A percentile compares a stretch with the other conserved stretches of the same genome.
Conservation (phyloP, 768 basidiomycete species). For the Boletus sp. region DNA sequence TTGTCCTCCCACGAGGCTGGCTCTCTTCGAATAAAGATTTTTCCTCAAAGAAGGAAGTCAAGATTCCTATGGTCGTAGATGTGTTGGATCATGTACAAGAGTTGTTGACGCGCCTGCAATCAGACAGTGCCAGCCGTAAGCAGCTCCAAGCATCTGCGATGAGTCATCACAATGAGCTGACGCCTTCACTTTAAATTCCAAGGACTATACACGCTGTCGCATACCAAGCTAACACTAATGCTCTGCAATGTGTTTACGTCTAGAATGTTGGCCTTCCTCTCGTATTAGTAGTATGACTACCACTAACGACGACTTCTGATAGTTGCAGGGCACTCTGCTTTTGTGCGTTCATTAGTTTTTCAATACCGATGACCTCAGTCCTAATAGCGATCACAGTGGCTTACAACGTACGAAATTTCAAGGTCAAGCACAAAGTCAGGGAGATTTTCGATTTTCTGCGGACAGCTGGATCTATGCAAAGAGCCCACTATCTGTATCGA, state of each 20-base stretch:
- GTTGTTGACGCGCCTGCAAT: constrained; percentile 31
- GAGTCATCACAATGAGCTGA: not conserved
- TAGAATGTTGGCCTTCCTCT: constrained; percentile 42
- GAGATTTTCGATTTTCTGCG: constrained; percentile 11
- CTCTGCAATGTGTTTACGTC: constrained; percentile 41
- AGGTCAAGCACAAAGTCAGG: constrained; percentile 1
- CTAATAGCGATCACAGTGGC: constrained; percentile 7
- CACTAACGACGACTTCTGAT: not conserved
- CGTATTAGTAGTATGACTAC: not conserved
- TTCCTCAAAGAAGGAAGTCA: constrained; percentile 10
- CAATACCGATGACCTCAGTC: not conserved
- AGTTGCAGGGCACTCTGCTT: constrained; percentile 51
- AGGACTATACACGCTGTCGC: constrained; percentile 4
- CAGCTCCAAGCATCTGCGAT: not conserved
- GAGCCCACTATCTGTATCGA: constrained; percentile 9
- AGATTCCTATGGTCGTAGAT: constrained; percentile 41
- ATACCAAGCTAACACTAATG: constrained; percentile 13
- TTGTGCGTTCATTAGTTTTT: constrained; percentile 34
- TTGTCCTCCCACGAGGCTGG: constrained; percentile 58
- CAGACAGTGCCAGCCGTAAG: constrained; percentile 30
- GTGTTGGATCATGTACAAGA: constrained; percentile 21
- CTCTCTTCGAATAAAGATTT: constrained; percentile 26
- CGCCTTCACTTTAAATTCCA: not conserved
- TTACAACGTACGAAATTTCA: constrained; percentile 25
- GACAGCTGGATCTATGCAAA: not conserved